phyloP scores from a whole-genome alignment of 2,329 filamentous ascomycete genomes.

The Aspergillus aculeatus region DNA sequence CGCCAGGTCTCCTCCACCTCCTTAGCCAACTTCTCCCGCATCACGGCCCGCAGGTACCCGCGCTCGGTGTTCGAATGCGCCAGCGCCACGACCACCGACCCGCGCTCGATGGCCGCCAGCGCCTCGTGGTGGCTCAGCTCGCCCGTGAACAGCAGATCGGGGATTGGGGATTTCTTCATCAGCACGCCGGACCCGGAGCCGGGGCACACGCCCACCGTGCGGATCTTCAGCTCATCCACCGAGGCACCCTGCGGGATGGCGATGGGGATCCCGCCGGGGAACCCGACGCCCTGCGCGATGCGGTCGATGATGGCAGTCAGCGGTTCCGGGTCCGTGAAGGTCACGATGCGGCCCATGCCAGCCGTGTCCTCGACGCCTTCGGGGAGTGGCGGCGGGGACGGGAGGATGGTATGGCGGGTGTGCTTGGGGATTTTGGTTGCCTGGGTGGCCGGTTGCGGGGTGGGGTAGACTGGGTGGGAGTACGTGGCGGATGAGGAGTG shows the following conservation, averaged over 20 bases:
- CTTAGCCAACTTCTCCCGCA: slow-evolving; percentile 65
- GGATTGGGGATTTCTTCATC: slow-evolving; percentile 57
- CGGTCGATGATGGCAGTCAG: slow-evolving; percentile 61
- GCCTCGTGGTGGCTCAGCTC: slow-evolving; percentile 94
- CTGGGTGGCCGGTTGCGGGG: slow-evolving; percentile 25
- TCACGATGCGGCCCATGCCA: slow-evolving; percentile 62
- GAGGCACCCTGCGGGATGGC: slow-evolving; percentile 61
- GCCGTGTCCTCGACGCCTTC: slow-evolving; percentile 48
- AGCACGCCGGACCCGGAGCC: slow-evolving; percentile 76
- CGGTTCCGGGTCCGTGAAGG: slow-evolving; percentile 53
- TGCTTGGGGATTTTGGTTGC: slow-evolving; percentile 45
- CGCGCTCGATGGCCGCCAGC: slow-evolving; percentile 78
- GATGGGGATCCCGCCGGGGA: slow-evolving; percentile 63
- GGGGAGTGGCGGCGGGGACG: slow-evolving; percentile 40
- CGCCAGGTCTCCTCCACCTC: slow-evolving; percentile 59
- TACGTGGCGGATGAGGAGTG: slow-evolving; percentile 37
- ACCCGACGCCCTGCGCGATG: slow-evolving; percentile 63
- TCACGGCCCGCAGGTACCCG: slow-evolving; percentile 70
- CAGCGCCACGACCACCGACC: slow-evolving; percentile 76
- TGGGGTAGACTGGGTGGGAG: slow-evolving; percentile 28
- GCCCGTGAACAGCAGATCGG: slow-evolving; percentile 84
- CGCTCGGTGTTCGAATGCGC: slow-evolving; percentile 95
- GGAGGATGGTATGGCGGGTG: slow-evolving; percentile 54
- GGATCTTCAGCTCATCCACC: slow-evolving; percentile 58
- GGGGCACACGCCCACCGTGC: slow-evolving; percentile 79